Base-by-base conservation (phyloP, 305 asterid genomes). In the Euphrasia arctica region DNA sequence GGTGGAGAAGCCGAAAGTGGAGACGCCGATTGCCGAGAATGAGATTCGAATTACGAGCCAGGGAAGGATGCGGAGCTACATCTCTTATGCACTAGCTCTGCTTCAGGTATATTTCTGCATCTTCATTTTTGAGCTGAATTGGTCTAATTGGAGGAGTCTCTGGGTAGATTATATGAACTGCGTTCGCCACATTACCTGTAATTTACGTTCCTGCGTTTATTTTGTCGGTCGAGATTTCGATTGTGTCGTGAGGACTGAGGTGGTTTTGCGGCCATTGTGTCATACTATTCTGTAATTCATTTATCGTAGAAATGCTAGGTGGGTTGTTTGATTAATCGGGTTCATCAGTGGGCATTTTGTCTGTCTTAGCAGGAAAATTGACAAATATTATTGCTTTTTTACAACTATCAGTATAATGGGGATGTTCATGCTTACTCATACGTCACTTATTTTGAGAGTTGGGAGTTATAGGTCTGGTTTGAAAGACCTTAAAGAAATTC, bases 31-130 rank as follows among this genome's bases (percentile, higher is more conserved):
- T 75, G 85, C 77, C 51, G 93, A 77, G 66, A 88, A 88, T 76
- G 95, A 88, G 85, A 85, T 88, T 78, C 82, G 95, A 74, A 88
- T 88, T 77, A 88, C 95, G 5, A 88, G 95, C 75, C 90, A 79
- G 64, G 95, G 95, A 15, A 77, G 90, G 86, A 83, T 88, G 95
- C 78, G 90, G 14, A 88, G 86, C 75, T 88, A 88, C 68, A 88
- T 88, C 72, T 83, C 85, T 62, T 88, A 88, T 62, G 93, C 95
- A 34, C 74, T 85, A 87, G 72, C 71, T 58, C 67, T 88, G 79
- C 85, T 88, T 78, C 93, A 83, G 95, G 95, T 87, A 58, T 39
- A 58, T 59, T 9, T 5, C 50, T 54, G 31, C 58, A 6, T 74
- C 64, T 74, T 66, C 63, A 9, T n/a, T 6, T 6, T 58, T 58